Conservation (phyloP, 2,329 filamentous ascomycete genomes). For the Pseudonectria foliicola region DNA sequence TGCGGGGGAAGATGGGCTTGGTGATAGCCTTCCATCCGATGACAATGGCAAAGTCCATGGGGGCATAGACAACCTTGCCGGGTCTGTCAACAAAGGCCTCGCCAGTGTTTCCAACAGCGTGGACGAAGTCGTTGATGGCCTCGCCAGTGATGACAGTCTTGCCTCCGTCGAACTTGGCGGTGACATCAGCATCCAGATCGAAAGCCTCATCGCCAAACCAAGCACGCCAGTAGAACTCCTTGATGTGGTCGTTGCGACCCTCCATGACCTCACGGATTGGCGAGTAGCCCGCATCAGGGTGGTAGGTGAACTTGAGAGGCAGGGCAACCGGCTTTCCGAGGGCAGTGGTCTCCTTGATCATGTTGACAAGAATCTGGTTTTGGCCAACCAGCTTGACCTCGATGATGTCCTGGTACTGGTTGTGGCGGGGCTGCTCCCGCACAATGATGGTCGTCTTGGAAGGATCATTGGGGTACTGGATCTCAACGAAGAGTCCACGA, state of each 20-base stretch:
- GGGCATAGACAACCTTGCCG: constrained; percentile 87
- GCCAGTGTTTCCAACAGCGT: constrained; percentile 94
- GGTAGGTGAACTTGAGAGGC: constrained; percentile 84
- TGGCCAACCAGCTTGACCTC: constrained; percentile 70
- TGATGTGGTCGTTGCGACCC: constrained; percentile 92
- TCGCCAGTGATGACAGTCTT: constrained; percentile 80
- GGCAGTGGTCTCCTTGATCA: constrained; percentile 90
- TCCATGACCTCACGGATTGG: constrained; percentile 96
- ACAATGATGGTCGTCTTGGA: constrained; percentile 78
- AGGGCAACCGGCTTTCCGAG: constrained; percentile 76
- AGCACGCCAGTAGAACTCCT: constrained; percentile 97
- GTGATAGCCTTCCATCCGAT: constrained; percentile 98
- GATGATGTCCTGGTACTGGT: constrained; percentile 81
- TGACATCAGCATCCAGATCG: constrained; percentile 77
- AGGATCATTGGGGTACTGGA: constrained; percentile 73
- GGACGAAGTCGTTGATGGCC: constrained; percentile 97
- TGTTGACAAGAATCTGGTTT: constrained; percentile 77
- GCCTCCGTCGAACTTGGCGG: constrained; percentile 84
- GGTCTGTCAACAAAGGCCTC: constrained; percentile 96
- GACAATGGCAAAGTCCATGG: constrained; percentile 99
- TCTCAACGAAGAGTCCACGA: constrained; percentile 83
- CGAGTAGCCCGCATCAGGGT: constrained; percentile 93
- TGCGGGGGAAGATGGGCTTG: constrained; percentile 96
- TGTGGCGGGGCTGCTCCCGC: constrained; percentile 77
- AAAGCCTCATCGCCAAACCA: constrained; percentile 89